Evolutionary conservation across 108 stramenopile species (phyloP).

Genomic region (Skeletonema menzelii): DNA sequence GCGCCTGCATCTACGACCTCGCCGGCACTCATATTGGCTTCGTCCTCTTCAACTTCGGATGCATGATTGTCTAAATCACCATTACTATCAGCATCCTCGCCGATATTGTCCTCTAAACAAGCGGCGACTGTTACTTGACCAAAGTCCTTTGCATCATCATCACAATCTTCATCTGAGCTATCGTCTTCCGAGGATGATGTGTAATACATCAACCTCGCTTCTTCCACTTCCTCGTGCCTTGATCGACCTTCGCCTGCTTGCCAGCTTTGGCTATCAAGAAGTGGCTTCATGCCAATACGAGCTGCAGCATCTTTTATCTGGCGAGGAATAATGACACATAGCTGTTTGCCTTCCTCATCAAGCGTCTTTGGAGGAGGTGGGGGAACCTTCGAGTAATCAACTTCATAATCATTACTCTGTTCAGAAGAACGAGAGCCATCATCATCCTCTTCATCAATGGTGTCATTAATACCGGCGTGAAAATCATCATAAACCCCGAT

Average conservation of each 20-base stretch:
- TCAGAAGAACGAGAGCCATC: not conserved
- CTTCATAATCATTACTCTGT: not conserved
- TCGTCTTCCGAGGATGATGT: not conserved
- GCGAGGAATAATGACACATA: slow-evolving; percentile 1
- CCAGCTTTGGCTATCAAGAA: not conserved
- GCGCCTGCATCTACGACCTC: too few species aligned
- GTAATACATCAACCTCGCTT: not conserved
- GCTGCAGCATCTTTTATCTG: not conserved
- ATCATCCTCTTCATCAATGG: not conserved
- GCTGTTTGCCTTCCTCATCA: not conserved
- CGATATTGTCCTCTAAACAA: not conserved
- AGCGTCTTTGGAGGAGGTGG: not conserved
- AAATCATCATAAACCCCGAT: not conserved
- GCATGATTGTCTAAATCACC: too few species aligned
- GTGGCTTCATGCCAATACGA: not conserved
- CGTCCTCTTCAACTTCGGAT: not conserved
- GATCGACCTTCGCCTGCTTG: not conserved
- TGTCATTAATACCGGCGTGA: not conserved
- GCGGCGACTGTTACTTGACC: not conserved
- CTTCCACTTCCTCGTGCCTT: not conserved
- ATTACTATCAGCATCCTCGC: not conserved
- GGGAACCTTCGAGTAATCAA: not conserved
- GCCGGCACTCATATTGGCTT: too few species aligned
- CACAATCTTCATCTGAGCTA: not conserved
- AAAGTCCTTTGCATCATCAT: not conserved